A percentile compares a stretch with the other conserved stretches of the same genome.
These are phyloP conservation scores for Fennellomyces sp. DNA, from an alignment of 371 early-diverging fungal genomes.

Conservation along the genomic window DNA sequence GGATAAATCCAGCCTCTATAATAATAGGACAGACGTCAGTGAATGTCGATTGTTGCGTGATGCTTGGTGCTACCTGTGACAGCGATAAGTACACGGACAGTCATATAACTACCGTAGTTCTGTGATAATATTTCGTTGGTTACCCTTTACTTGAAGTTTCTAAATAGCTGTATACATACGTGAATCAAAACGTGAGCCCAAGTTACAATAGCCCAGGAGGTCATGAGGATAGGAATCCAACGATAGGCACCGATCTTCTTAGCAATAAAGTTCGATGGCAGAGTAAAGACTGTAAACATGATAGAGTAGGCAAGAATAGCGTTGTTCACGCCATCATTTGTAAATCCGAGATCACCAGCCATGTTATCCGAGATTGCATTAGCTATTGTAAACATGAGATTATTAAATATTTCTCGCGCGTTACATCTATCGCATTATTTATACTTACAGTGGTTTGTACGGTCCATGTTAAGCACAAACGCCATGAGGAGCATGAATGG, in stretches of 20 bases:
- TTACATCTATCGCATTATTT: conserved; percentile 37
- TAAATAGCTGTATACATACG: conserved; percentile 9
- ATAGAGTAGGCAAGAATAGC: conserved; percentile 36
- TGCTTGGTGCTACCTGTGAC: too few species aligned
- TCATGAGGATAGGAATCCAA: conserved; percentile 65
- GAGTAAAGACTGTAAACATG: conserved; percentile 36
- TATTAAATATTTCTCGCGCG: conserved; percentile 23
- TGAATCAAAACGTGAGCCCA: conserved; percentile 41
- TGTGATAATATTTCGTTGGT: too few species aligned
- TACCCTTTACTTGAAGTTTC: too few species aligned
- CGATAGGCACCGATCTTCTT: conserved; percentile 56
- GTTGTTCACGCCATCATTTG: conserved; percentile 36
- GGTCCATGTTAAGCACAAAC: conserved; percentile 48
- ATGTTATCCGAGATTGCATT: conserved; percentile 52
- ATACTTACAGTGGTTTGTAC: conserved; percentile 51
- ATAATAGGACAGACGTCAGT: too few species aligned
- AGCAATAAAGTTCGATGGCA: conserved; percentile 54
- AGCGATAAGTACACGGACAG: conserved; percentile 33
- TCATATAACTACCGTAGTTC: conserved; percentile 29
- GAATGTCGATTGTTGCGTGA: too few species aligned
- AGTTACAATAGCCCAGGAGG: conserved; percentile 48
- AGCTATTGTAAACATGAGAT: conserved; percentile 18
- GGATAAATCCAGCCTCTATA: conserved; percentile 64
- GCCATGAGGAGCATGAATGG: conserved; percentile 40
- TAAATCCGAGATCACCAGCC: conserved; percentile 40